Percentiles rank a stretch among this genome's conserved stretches.
phyloP scores from a whole-genome alignment of 2,329 filamentous ascomycete species.

The Phyllosticta ampelicida region DNA sequence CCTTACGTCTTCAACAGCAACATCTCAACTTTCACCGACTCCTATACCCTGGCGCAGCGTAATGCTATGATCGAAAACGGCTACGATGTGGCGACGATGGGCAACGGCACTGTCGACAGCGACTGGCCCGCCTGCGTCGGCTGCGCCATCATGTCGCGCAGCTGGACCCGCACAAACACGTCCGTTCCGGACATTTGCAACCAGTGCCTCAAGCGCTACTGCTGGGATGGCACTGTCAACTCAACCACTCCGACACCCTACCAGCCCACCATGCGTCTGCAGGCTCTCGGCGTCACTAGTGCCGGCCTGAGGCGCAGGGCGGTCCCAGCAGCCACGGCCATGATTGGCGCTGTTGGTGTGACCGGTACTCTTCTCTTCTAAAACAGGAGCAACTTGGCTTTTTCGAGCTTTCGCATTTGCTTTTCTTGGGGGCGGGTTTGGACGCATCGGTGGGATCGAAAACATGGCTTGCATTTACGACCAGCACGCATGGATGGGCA shows the following conservation, averaged over 20 bases:
- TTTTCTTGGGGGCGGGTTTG: too few species aligned
- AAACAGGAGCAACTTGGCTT: background rate
- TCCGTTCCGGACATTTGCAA: slow-evolving; percentile 60
- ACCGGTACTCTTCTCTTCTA: background rate
- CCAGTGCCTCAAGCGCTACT: slow-evolving; percentile 70
- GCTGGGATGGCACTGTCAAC: slow-evolving; percentile 74
- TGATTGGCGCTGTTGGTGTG: background rate
- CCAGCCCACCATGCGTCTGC: slow-evolving; percentile 17
- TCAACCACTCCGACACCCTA: slow-evolving; percentile 22
- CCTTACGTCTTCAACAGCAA: slow-evolving; percentile 72
- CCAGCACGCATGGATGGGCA: too few species aligned
- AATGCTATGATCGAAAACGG: slow-evolving; percentile 79
- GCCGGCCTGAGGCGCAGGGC: slow-evolving; percentile 10
- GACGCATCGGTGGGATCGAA: too few species aligned
- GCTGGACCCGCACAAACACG: slow-evolving; percentile 59
- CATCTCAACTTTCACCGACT: slow-evolving; percentile 62
- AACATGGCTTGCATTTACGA: too few species aligned
- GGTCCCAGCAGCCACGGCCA: background rate
- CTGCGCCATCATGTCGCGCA: slow-evolving; percentile 74
- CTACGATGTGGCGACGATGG: slow-evolving; percentile 71
- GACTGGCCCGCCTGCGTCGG: slow-evolving; percentile 77
- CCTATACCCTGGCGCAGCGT: slow-evolving; percentile 55
- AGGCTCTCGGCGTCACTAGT: slow-evolving; percentile 15
- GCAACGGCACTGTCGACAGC: slow-evolving; percentile 61
- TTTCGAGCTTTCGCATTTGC: too few species aligned